A percentile compares a stretch with the other conserved stretches of the same genome.
Conservation (phyloP, 1,284 basidiomycete genomes). For the Grifola frondosa region DNA sequence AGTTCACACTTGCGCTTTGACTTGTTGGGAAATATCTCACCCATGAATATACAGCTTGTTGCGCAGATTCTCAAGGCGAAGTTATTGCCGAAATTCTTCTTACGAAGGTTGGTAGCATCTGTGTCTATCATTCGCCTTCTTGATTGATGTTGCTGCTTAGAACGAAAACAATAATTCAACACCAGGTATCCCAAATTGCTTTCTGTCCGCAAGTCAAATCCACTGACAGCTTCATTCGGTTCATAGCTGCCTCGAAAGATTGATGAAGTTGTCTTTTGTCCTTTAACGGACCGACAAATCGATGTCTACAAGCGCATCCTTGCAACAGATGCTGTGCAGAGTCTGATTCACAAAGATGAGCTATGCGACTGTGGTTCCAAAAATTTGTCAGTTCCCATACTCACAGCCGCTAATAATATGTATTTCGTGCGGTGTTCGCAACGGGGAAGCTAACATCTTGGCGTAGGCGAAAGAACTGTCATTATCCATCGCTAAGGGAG, state of each 20-base stretch:
- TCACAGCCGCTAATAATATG: too few relatives aligned
- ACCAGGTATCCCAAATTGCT: conserved; percentile 48
- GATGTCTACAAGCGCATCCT: conserved; percentile 72
- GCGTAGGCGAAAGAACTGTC: conserved; percentile 63
- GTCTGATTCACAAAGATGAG: conserved; percentile 67
- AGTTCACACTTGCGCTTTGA: not conserved
- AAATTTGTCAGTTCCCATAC: conserved; percentile 53
- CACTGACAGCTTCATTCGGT: not conserved
- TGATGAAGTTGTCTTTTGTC: conserved; percentile 89
- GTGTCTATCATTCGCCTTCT: too few relatives aligned
- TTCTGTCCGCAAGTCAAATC: not conserved
- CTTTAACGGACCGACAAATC: conserved; percentile 67
- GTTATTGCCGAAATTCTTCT: conserved; percentile 73
- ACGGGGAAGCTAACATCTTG: too few relatives aligned
- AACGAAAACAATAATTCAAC: conserved; percentile 78
- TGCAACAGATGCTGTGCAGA: conserved; percentile 57
- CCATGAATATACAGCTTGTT: conserved; percentile 40
- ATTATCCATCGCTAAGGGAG: conserved; percentile 59
- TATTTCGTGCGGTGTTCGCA: too few relatives aligned
- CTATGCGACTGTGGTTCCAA: conserved; percentile 67
- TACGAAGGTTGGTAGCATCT: conserved; percentile 57
- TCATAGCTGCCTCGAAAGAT: conserved; percentile 74
- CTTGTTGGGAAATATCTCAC: not conserved
- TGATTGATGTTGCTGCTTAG: conserved; percentile 36
- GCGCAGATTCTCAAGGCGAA: conserved; percentile 61